phyloP scores from a whole-genome alignment of 2,329 filamentous ascomycete genomes.

The Penicillium hordei region DNA sequence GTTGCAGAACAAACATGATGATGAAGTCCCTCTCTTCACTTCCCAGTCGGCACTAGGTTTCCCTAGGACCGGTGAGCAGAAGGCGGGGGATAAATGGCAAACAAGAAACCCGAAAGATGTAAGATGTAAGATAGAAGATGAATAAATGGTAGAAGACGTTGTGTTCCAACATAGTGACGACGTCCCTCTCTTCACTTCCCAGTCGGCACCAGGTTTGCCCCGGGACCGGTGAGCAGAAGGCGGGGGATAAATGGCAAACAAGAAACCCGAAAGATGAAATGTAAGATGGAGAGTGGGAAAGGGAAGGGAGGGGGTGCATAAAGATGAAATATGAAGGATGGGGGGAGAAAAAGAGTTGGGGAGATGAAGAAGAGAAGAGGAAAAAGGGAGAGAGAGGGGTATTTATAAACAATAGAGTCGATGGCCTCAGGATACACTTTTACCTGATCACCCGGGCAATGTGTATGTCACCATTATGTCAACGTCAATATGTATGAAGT shows the following conservation, averaged over 20 bases:
- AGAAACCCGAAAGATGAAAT: background rate
- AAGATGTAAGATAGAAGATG: too few species aligned
- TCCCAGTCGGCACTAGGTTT: background rate
- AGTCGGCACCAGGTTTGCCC: background rate
- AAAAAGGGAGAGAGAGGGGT: background rate
- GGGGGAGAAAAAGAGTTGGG: background rate
- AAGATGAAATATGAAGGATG: background rate
- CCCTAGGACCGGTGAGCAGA: background rate
- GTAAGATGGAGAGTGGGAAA: background rate
- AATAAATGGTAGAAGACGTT: background rate
- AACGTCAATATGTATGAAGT: background rate
- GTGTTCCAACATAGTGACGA: background rate
- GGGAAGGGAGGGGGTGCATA: background rate
- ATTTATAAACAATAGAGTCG: background rate
- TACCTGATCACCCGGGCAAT: background rate
- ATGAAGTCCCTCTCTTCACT: background rate
- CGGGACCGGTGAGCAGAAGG: slow-evolving; percentile 1
- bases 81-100: background rate
- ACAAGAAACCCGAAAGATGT: too few species aligned
- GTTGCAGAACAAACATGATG: background rate
- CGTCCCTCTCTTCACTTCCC: slow-evolving; percentile 1
- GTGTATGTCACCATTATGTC: slow-evolving; percentile 1
- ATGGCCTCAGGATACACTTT: background rate
- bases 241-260: background rate
- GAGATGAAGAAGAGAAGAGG: slow-evolving; percentile 9